Evolutionary conservation across 1,139 yeast species (phyloP).

Genomic region (Pichia sp.): DNA sequence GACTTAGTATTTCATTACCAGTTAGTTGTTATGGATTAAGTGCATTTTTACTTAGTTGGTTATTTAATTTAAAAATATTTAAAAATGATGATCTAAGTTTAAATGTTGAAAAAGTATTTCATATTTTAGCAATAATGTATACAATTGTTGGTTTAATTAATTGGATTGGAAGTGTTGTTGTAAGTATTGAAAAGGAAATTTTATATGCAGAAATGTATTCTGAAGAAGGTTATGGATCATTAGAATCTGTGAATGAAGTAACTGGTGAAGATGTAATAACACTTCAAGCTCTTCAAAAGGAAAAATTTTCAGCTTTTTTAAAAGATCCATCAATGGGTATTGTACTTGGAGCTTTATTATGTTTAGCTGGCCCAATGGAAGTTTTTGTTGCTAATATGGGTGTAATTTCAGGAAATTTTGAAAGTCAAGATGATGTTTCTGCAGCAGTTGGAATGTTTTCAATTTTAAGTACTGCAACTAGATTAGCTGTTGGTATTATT

Average conservation of each 20-base stretch:
- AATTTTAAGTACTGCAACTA: not conserved
- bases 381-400: slow-evolving; percentile 85
- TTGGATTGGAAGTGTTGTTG: slow-evolving; percentile 58
- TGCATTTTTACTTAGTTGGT: slow-evolving; percentile 57
- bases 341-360: slow-evolving; percentile 54
- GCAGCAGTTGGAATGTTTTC: slow-evolving; percentile 24
- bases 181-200: slow-evolving; percentile 53
- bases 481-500: too few relatives aligned
- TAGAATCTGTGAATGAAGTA: not conserved
- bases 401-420: slow-evolving; percentile 35
- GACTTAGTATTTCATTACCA: slow-evolving; percentile 82
- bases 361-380: slow-evolving; percentile 81
- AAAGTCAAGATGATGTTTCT: slow-evolving; percentile 6
- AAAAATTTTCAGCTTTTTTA: slow-evolving; percentile 46
- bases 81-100: slow-evolving; percentile 30
- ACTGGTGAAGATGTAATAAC: not conserved
- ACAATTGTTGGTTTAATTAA: slow-evolving; percentile 49
- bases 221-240: slow-evolving; percentile 12
- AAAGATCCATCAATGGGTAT: slow-evolving; percentile 62
- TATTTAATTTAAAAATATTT: slow-evolving; percentile 42
- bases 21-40: slow-evolving; percentile 84
- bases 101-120: slow-evolving; percentile 50
- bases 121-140: slow-evolving; percentile 52
- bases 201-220: slow-evolving; percentile 31
- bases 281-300: slow-evolving; percentile 32